phyloP scores from a whole-genome alignment of 495 filamentous ascomycete genomes.

The Chaetomidium leptoderma region DNA sequence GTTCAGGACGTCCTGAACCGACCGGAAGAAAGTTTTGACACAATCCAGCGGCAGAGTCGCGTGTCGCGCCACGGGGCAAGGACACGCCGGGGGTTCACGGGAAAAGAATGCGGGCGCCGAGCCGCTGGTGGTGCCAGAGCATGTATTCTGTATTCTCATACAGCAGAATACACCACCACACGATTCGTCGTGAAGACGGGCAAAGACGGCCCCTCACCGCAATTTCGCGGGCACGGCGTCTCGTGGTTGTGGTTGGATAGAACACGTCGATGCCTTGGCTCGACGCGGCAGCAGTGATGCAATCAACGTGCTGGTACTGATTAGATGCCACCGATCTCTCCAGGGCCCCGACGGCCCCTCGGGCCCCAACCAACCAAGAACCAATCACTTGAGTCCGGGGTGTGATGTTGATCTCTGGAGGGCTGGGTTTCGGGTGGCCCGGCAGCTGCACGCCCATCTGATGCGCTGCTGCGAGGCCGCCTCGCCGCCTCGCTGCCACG shows the following conservation, averaged over 20 bases:
- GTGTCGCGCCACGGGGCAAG: constrained; percentile 1
- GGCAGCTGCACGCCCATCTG: constrained; percentile 9
- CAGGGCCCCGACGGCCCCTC: background rate
- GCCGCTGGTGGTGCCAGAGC: constrained; percentile 7
- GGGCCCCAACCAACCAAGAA: no score
- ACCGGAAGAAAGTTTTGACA: background rate
- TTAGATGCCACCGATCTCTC: constrained; percentile 16
- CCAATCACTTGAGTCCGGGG: constrained; percentile 7
- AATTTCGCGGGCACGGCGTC: constrained; percentile 18
- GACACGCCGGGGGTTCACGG: no score
- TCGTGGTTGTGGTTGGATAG: constrained; percentile 16
- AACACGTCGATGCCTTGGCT: background rate
- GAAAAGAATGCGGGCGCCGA: background rate
- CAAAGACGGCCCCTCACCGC: constrained; percentile 18
- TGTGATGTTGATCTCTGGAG: background rate
- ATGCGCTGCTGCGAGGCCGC: no score
- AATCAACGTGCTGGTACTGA: constrained; percentile 16
- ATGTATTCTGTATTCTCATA: no score
- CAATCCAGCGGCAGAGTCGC: background rate
- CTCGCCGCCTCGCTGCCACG: no score
- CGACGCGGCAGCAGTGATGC: constrained; percentile 19
- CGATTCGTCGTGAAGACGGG: background rate
- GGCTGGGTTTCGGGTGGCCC: background rate
- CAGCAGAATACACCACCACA: no score
- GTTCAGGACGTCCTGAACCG: background rate